These are phyloP conservation scores for Pseudomicrostroma phylloplanum DNA, from an alignment of 1,284 basidiomycete genomes.

Conservation along the genomic window DNA sequence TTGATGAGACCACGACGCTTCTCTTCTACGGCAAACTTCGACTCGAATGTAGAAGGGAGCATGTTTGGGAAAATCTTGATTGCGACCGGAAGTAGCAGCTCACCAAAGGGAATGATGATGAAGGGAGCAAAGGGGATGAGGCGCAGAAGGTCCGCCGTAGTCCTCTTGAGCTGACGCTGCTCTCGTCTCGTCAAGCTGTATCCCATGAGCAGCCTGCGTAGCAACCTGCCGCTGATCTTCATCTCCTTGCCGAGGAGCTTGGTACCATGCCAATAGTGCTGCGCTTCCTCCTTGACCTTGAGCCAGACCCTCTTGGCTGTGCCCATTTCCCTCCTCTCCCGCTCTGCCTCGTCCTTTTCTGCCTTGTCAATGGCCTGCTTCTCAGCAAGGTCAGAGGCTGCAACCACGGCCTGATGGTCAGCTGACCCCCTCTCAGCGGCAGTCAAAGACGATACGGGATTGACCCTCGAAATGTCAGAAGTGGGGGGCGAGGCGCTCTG, in stretches of 20 bases:
- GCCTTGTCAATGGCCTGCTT: constrained; percentile 23
- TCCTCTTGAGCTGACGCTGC: constrained; percentile 84
- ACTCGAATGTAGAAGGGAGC: constrained; percentile 96
- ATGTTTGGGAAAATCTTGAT: constrained; percentile 98
- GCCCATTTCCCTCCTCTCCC: constrained; percentile 13
- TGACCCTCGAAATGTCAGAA: constrained; percentile 18
- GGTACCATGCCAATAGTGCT: constrained; percentile 94
- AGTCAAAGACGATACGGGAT: constrained; percentile 23
- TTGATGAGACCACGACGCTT: constrained; percentile 92
- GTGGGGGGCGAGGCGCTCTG: constrained; percentile 22
- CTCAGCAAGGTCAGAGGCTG: constrained; percentile 29
- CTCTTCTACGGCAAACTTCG: constrained; percentile 79
- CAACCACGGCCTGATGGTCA: constrained; percentile 30
- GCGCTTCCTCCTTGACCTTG: constrained; percentile 87
- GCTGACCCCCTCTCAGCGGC: constrained; percentile 30
- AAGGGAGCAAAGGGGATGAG: constrained; percentile 93
- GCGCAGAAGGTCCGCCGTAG: constrained; percentile 83
- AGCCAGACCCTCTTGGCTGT: constrained; percentile 61
- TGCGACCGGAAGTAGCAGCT: constrained; percentile 89
- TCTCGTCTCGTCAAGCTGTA: constrained; percentile 86
- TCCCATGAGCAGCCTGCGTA: constrained; percentile 87
- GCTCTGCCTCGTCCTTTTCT: constrained; percentile 12
- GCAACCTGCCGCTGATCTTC: constrained; percentile 76
- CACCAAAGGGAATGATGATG: constrained; percentile 95
- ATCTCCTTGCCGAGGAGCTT: constrained; percentile 93